These are phyloP conservation scores for Diutina pseudorugosa DNA, from an alignment of 1,139 yeast genomes.

Conservation along the genomic window DNA sequence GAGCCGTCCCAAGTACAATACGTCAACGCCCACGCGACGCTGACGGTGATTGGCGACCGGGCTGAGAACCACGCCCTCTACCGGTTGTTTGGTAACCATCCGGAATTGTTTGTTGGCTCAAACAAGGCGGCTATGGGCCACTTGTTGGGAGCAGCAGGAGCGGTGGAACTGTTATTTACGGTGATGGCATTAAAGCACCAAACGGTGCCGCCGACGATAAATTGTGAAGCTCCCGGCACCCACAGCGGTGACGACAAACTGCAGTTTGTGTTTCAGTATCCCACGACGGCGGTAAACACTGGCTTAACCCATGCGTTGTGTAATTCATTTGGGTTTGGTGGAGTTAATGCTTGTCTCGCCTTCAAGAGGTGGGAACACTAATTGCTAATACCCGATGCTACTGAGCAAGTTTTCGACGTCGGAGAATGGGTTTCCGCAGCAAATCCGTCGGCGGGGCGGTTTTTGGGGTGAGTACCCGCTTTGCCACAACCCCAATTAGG, in stretches of 20 bases:
- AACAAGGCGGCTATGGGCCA: conserved; percentile 94
- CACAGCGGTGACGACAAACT: conserved; percentile 25
- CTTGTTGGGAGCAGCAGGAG: conserved; percentile 90
- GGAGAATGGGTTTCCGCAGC: no score
- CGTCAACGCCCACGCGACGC: conserved; percentile 95
- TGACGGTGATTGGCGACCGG: conserved; percentile 78
- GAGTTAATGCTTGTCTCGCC: conserved; percentile 70
- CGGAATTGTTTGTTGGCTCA: conserved; percentile 46
- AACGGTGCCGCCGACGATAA: conserved; percentile 69
- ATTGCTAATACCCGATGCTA: background rate
- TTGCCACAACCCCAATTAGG: background rate
- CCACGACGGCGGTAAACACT: conserved; percentile 14
- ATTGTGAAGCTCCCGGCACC: conserved; percentile 44
- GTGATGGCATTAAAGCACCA: conserved; percentile 48
- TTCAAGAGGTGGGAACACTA: conserved; percentile 20
- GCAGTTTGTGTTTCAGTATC: conserved; percentile 48
- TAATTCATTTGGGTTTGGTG: conserved; percentile 97
- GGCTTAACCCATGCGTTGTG: conserved; percentile 46
- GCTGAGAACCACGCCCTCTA: conserved; percentile 77
- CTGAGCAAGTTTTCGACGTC: no score
- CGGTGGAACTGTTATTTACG: conserved; percentile 82
- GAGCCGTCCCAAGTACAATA: conserved; percentile 45
- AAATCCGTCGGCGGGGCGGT: no score
- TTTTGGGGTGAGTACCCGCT: no score
- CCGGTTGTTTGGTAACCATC: conserved; percentile 25